Base-by-base conservation (phyloP, 495 filamentous ascomycete species). In the Staphylotrichum tortipilum region DNA sequence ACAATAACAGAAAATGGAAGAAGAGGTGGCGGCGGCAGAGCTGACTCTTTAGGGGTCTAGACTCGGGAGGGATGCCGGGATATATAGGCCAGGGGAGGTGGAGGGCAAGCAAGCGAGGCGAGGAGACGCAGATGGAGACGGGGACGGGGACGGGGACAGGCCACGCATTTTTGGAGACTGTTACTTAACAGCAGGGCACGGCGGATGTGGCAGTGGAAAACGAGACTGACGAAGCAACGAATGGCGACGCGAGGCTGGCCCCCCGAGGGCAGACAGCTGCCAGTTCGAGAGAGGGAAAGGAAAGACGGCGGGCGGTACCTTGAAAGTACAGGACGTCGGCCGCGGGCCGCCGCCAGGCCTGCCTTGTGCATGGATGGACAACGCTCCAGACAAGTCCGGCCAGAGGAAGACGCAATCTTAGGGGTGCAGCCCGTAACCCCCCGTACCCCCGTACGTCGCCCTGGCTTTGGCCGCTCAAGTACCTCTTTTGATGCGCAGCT, bases 1-100 rank as follows among this genome's bases (percentile, higher is more conserved):
- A 64, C 57, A 61, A 65, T 53, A 59, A 58, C 42, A 40, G 56
- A 64, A 59, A 54, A n/a, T n/a, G n/a, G n/a, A n/a, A 52, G 51
- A 58, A 63, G 55, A 63, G 59, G 64, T 57, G 64, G 55, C 39
- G 26, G 57, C 43, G 54, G 67, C 58, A 57, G 58, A 35, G 56
- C 52, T 58, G 59, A 45, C 52, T n/a, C n/a, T 49, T 30, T 50
- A 58, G 24, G 22, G 35, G 61, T 57, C 69, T 65, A 71, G 69
- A 65, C 64, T 64, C 59, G 57, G 66, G 64, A 62, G 63, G 63
- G 63, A 57, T 54, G 62, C 62, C 61, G 60, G 62, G 66, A 67
- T 72, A 71, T 70, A 70, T 70, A 71, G 66, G 55, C 65, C 61
- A 42, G 54, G 26, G 38, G 33, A 51, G 17, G 43, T 8, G 36